phyloP scores from a whole-genome alignment of 2,329 filamentous ascomycete species.

The Hypoxylon sp. region DNA sequence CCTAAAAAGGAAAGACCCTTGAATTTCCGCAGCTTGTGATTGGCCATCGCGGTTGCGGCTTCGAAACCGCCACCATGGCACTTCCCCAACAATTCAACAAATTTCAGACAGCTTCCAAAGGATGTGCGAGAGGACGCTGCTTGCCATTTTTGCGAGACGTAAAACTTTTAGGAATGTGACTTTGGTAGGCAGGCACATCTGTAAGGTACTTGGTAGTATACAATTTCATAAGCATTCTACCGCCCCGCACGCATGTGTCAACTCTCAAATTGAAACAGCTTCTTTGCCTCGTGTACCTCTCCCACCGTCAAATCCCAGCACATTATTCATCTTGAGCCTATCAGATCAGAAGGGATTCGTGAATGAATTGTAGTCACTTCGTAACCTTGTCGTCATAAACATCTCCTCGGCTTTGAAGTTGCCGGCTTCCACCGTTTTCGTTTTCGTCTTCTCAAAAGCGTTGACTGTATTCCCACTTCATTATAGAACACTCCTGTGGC shows the following conservation, averaged over 20 bases:
- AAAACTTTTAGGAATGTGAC: conserved; percentile 14
- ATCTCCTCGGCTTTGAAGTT: conserved; percentile 14
- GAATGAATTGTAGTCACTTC: conserved; percentile 9
- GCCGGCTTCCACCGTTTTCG: conserved; percentile 27
- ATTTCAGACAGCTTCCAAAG: conserved; percentile 50
- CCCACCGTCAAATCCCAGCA: conserved; percentile 32
- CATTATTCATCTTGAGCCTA: conserved; percentile 20
- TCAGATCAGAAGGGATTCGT: conserved; percentile 25
- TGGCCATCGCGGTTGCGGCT: conserved; percentile 43
- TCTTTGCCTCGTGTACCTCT: neutral
- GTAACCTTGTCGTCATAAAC: conserved; percentile 31
- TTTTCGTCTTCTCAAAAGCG: conserved; percentile 27
- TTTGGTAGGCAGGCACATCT: conserved; percentile 10
- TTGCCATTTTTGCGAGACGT: conserved; percentile 6
- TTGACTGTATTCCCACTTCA: conserved; percentile 20
- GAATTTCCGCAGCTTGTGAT: conserved; percentile 33
- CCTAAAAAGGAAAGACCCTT: conserved; percentile 48
- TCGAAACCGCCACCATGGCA: conserved; percentile 46
- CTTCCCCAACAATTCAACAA: conserved; percentile 57
- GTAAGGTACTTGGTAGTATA: conserved; percentile 29
- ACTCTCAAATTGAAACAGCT: conserved; percentile 27
- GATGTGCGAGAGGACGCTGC: conserved; percentile 23
- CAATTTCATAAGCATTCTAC: conserved; percentile 6
- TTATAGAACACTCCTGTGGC: conserved; percentile 7
- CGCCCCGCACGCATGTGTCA: conserved; percentile 23